phyloP scores from a whole-genome alignment of 306 rosid species.

The Vigna hirtella region DNA sequence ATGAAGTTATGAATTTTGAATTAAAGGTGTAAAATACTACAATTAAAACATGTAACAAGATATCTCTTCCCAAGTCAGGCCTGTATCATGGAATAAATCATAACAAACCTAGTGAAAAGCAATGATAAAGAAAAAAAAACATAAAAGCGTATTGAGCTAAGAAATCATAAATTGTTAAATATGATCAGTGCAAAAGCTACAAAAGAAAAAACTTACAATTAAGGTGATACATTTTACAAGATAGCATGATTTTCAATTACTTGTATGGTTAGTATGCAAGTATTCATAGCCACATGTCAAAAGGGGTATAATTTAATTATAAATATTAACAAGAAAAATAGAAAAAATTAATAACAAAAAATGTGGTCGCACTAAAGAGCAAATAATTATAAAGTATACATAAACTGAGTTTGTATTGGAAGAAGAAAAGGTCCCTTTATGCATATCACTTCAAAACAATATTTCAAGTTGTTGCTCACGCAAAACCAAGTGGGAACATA shows the following conservation, averaged over 20 bases:
- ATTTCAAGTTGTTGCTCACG: conserved; percentile 31
- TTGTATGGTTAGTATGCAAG: conserved; percentile 3
- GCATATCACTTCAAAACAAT: conserved; percentile 30
- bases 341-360: conserved; percentile 29
- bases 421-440: conserved; percentile 22
- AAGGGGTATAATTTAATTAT: conserved; percentile 27
- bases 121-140: not conserved
- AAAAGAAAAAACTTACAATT: conserved; percentile 18
- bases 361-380: conserved; percentile 18
- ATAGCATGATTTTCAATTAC: conserved; percentile 33
- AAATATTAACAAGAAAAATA: conserved; percentile 28
- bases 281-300: conserved; percentile 30
- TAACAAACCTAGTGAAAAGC: conserved; percentile 4
- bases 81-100: not conserved
- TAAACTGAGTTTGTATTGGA: conserved; percentile 24
- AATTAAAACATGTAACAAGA: conserved; percentile 20
- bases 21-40: conserved; percentile 15
- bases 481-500: conserved; percentile 29
- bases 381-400: conserved; percentile 32
- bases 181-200: conserved; percentile 19
- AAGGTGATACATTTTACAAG: conserved; percentile 11
- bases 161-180: conserved; percentile 23
- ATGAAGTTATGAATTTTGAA: conserved; percentile 23
- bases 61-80: conserved; percentile 32
- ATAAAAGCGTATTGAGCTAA: conserved; percentile 16